Base-by-base conservation (phyloP, 495 filamentous ascomycete species). In the Delitschia confertaspora region DNA sequence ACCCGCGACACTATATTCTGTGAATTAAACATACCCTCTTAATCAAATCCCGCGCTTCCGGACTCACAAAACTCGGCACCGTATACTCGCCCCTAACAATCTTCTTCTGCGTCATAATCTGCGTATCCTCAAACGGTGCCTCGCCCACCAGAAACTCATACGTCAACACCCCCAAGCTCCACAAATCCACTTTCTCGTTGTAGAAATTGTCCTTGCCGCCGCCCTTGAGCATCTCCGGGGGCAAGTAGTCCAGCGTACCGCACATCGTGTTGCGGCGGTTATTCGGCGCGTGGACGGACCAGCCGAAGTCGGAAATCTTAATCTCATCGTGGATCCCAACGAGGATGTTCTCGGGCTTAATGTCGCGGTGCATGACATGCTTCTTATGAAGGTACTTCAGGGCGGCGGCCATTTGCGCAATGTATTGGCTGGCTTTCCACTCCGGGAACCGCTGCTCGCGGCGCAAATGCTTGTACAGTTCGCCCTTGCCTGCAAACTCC, bases 271-370 rank as follows among this genome's bases (percentile, higher is more conserved):
- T 80, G 29, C 91, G 76, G 38, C 89, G 66, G 66, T 93, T 94
- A 57, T 93, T 95, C 7, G 91, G 91, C 19, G 91, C 93, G 62
- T 98, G 91, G 13, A 96, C 93, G 64, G 83, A 89, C 93, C 93
- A 98, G 33, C 91, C 91, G 57, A 98, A 98, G 64, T 98, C 91
- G 3, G 85, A 88, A 60, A 98, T 88, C 65, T 98, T 98, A 66
- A 98, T 93, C 66, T 98, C 91, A 30, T 88, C 91, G 59, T 96
- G 89, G 39, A 98, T 88, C 14, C 91, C 91, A 26, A 98, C 80
- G 11, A 98, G 78, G 53, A 98, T 98, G 57, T 98, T 98, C 65
- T 98, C 91, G 8, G 91, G 91, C 68, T 98, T 98, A 68, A 98
- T 98, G 54, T 98, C 91, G 32, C 91, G 80, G 57, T 98, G 91